Evolutionary conservation across 805 yeast species (phyloP).

Genomic region (Nakazawaea sp.): DNA sequence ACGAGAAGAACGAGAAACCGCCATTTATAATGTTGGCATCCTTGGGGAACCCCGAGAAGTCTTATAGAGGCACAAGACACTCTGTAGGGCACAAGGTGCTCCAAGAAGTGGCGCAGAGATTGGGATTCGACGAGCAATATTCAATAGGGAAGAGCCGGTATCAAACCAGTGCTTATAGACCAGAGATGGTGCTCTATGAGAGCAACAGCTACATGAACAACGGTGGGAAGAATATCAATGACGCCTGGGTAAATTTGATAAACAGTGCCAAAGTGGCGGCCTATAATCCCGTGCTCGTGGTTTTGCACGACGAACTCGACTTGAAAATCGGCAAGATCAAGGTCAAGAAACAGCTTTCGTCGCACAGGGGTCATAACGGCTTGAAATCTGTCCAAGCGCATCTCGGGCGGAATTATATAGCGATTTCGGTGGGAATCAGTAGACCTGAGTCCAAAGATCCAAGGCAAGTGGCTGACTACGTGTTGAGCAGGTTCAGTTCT

Average conservation of each 20-base stretch:
- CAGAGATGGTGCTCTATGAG: slow-evolving; percentile 39
- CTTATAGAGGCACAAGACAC: slow-evolving; percentile 60
- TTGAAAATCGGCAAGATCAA: slow-evolving; percentile 60
- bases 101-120: slow-evolving; percentile 20
- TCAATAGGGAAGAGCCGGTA: slow-evolving; percentile 16
- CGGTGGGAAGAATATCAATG: slow-evolving; percentile 52
- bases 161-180: slow-evolving; percentile 14
- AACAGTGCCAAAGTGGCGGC: slow-evolving; percentile 16
- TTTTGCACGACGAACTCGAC: slow-evolving; percentile 77
- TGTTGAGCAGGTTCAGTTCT: slow-evolving; percentile 44
- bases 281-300: slow-evolving; percentile 37
- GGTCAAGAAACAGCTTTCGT: slow-evolving; percentile 49
- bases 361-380: slow-evolving; percentile 84
- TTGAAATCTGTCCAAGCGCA: slow-evolving; percentile 46
- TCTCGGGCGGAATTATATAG: slow-evolving; percentile 49
- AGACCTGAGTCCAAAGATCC: slow-evolving; percentile 41
- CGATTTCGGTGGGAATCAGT: slow-evolving; percentile 75
- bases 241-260: slow-evolving; percentile 37
- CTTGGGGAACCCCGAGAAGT: slow-evolving; percentile 72
- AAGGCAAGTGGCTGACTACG: slow-evolving; percentile 50
- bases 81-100: slow-evolving; percentile 66
- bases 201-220: slow-evolving; percentile 62
- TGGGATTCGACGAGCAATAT: slow-evolving; percentile 14
- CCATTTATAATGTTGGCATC: slow-evolving; percentile 36
- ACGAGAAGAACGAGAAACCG: slow-evolving; percentile 15